Conservation (phyloP, 768 basidiomycete genomes). For the Auriscalpium vulgare region DNA sequence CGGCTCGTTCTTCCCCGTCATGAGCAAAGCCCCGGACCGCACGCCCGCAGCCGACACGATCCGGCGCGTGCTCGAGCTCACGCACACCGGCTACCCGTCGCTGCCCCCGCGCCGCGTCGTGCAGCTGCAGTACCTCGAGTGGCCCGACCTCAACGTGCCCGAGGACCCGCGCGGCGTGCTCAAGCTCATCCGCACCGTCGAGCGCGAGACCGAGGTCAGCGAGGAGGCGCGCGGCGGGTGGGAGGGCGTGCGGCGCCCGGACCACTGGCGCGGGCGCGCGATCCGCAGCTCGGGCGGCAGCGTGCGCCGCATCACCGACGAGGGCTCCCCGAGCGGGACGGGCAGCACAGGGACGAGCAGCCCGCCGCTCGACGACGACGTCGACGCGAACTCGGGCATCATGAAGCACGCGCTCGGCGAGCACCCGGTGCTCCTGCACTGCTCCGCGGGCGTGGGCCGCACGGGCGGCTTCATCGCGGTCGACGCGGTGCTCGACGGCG, state of each 20-base stretch:
- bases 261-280: conserved; percentile 15
- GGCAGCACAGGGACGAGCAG: conserved; percentile 10
- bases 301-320: conserved; percentile 2
- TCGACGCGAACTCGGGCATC: conserved; percentile 52
- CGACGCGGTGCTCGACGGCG: conserved; percentile 74
- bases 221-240: conserved; percentile 15
- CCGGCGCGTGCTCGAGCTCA: conserved; percentile 61
- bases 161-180: conserved; percentile 72
- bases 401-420: conserved; percentile 43
- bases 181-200: conserved; percentile 67
- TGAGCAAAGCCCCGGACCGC: conserved; percentile 4
- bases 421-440: conserved; percentile 72
- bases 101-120: conserved; percentile 58
- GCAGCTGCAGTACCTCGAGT: conserved; percentile 89
- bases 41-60: conserved; percentile 30
- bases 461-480: conserved; percentile 92
- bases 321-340: conserved; percentile 10
- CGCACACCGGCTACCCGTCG: conserved; percentile 51
- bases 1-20: conserved; percentile 28
- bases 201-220: conserved; percentile 23
- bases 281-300: conserved; percentile 1
- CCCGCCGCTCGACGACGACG: conserved; percentile 19
- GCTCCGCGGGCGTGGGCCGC: conserved; percentile 91
- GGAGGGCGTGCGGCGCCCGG: conserved; percentile 17
- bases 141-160: conserved; percentile 97